Evolutionary conservation across 495 filamentous ascomycete species (phyloP), one percentile per base, ranked within the genome.

Genomic region (Penicillium lagena): DNA sequence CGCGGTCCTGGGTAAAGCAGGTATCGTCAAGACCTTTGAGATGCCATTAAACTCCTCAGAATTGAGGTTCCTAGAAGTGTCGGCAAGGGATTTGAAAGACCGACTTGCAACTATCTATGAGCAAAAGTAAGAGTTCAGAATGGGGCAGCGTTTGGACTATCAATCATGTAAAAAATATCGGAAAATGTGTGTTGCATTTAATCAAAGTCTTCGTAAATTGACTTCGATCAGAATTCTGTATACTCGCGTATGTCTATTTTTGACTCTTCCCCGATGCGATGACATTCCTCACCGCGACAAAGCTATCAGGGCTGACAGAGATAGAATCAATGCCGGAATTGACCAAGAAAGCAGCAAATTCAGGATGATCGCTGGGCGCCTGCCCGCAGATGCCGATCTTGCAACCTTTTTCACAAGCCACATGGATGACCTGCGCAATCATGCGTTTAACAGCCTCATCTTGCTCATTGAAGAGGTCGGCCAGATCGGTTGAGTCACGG

Each of bases 371-470:
- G 34, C 61, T 64, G 7, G 63, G 63, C 31, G 56, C 61, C 50
- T 67, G 61, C 12, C 63, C 61, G 39, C 61, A 67, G 37, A 67
- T 54, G 1, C 63, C 61, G 36, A 67, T 49, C 55, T 61, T 64
- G 49, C 51, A 49, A 6, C 56, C 59, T 15, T 17, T 52, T 38
- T 49, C 15, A 7, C 47, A 45, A 6, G 55, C 58, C 29, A 52
- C 51, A 2, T 28, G 17, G 29, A 68, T 64, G 2, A 58, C 64
- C 6, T 44, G 38, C 1, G 50, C 37, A 45, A 68, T 64, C 64
- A 68, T 64, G 60, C 55, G 62, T 47, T 60, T 60, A 22, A 66
- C 64, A 4, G 62, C 59, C 39, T 55, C 51, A 22, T 68, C 58
- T 46, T 66, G 60, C 52, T 68, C 62, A 27, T 58, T 45, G 40